phyloP scores from a whole-genome alignment of 805 yeast genomes.

The Sungouiozyma ichnusensis region DNA sequence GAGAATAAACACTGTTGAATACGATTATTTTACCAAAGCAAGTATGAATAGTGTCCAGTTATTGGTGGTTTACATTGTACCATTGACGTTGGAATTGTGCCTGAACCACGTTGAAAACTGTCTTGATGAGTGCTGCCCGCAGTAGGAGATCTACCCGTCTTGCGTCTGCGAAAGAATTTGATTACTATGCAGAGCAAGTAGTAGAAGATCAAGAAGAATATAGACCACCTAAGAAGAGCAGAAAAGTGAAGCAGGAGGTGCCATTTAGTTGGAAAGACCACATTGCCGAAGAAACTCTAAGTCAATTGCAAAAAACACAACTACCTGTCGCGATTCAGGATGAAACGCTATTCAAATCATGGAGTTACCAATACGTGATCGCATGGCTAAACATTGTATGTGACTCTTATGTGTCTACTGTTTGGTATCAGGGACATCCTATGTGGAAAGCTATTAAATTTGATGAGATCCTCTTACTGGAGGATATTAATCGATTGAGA shows the following conservation, averaged over 20 bases:
- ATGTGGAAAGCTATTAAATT: slow-evolving; percentile 23
- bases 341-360: slow-evolving; percentile 11
- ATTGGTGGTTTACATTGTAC: too few species aligned
- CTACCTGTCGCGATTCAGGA: slow-evolving; percentile 3
- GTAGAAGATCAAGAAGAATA: not conserved
- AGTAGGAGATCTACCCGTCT: not conserved
- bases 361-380: slow-evolving; percentile 27
- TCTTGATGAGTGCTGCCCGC: not conserved
- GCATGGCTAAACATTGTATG: slow-evolving; percentile 28
- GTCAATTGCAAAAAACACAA: slow-evolving; percentile 13
- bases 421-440: slow-evolving; percentile 8
- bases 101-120: too few species aligned
- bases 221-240: slow-evolving; percentile 1
- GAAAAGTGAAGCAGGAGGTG: slow-evolving; percentile 1
- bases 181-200: not conserved
- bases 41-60: too few species aligned
- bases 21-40: too few species aligned
- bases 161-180: not conserved
- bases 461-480: slow-evolving; percentile 22
- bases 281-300: slow-evolving; percentile 15
- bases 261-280: slow-evolving; percentile 16
- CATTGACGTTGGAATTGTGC: too few species aligned
- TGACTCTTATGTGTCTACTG: slow-evolving; percentile 16
- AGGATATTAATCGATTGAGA: slow-evolving; percentile 8
- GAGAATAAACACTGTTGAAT: too few species aligned